A percentile compares a stretch with the other conserved stretches of the same genome.
These are phyloP conservation scores for Candida bentonensis DNA, from an alignment of 805 yeast genomes.

Conservation along the genomic window DNA sequence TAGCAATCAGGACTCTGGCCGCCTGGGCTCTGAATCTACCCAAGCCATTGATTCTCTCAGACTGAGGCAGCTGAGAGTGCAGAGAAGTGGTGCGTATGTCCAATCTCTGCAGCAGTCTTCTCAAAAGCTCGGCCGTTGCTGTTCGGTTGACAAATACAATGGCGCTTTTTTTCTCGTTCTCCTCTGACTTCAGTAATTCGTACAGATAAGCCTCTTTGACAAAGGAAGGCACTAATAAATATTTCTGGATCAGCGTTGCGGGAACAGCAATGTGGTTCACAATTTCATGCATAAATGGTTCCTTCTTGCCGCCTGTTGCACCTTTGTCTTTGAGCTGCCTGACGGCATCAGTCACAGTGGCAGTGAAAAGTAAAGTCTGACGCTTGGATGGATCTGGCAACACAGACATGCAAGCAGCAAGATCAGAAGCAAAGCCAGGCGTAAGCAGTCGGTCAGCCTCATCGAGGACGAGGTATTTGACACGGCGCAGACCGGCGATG, in stretches of 20 bases:
- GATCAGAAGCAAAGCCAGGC: slow-evolving; percentile 67
- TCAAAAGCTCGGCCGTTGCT: slow-evolving; percentile 71
- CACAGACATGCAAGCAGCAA: slow-evolving; percentile 54
- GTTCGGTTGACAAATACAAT: slow-evolving; percentile 89
- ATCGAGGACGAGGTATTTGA: slow-evolving; percentile 74
- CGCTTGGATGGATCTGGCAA: slow-evolving; percentile 61
- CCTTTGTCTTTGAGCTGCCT: slow-evolving; percentile 58
- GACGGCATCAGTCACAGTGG: slow-evolving; percentile 90
- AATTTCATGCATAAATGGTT: slow-evolving; percentile 60
- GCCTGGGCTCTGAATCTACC: slow-evolving; percentile 92
- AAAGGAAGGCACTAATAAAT: slow-evolving; percentile 68
- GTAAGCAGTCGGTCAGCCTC: slow-evolving; percentile 91
- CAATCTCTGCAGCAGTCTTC: slow-evolving; percentile 59
- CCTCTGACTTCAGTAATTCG: slow-evolving; percentile 47
- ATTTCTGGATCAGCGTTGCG: slow-evolving; percentile 45
- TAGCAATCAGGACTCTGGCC: slow-evolving; percentile 82
- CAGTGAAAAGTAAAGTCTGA: slow-evolving; percentile 86
- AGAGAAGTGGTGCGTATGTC: slow-evolving; percentile 77
- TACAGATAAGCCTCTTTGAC: slow-evolving; percentile 84
- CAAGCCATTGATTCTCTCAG: slow-evolving; percentile 77
- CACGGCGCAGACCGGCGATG: slow-evolving; percentile 59
- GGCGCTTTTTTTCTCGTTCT: slow-evolving; percentile 51
- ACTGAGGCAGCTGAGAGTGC: slow-evolving; percentile 90
- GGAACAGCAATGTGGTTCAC: slow-evolving; percentile 78
- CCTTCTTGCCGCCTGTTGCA: slow-evolving; percentile 37